Conservation (phyloP, 2,329 filamentous ascomycete species). For the Botryosphaeria dothidea region DNA sequence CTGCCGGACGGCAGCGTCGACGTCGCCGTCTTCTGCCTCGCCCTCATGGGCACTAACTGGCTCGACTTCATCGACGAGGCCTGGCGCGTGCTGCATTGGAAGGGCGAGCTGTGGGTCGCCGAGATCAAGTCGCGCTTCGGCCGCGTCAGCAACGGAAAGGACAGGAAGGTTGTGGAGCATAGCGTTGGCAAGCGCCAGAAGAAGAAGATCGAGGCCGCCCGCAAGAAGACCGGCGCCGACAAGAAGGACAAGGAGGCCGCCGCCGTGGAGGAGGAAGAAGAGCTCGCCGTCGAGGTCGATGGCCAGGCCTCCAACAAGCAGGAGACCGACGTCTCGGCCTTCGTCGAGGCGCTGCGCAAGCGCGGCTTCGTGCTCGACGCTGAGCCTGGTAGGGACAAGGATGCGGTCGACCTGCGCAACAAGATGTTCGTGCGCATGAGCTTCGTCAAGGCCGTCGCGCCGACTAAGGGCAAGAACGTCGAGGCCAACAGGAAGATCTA, state of each 20-base stretch:
- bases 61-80: constrained; percentile 95
- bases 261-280: constrained; percentile 56
- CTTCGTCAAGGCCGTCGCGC: constrained; percentile 80
- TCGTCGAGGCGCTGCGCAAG: constrained; percentile 77
- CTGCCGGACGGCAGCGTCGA: constrained; percentile 74
- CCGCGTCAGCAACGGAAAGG: constrained; percentile 51
- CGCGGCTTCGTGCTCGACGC: constrained; percentile 78
- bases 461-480: constrained; percentile 74
- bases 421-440: constrained; percentile 99
- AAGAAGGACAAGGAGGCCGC: constrained; percentile 52
- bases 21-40: constrained; percentile 91
- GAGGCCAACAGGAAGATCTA: constrained; percentile 39
- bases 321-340: constrained; percentile 84
- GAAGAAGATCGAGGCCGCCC: constrained; percentile 50
- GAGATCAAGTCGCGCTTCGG: constrained; percentile 95
- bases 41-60: constrained; percentile 99
- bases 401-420: constrained; percentile 77
- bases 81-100: constrained; percentile 85
- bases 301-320: constrained; percentile 49
- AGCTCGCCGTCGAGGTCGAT: constrained; percentile 65
- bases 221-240: constrained; percentile 44
- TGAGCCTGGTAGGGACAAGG: constrained; percentile 55
- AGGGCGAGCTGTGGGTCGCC: constrained; percentile 94
- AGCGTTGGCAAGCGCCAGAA: constrained; percentile 65
- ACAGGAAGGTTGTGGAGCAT: constrained; percentile 59